Evolutionary conservation across 352 stramenopile genomes (phyloP).

Genomic region (Saprolegnia diclina): DNA sequence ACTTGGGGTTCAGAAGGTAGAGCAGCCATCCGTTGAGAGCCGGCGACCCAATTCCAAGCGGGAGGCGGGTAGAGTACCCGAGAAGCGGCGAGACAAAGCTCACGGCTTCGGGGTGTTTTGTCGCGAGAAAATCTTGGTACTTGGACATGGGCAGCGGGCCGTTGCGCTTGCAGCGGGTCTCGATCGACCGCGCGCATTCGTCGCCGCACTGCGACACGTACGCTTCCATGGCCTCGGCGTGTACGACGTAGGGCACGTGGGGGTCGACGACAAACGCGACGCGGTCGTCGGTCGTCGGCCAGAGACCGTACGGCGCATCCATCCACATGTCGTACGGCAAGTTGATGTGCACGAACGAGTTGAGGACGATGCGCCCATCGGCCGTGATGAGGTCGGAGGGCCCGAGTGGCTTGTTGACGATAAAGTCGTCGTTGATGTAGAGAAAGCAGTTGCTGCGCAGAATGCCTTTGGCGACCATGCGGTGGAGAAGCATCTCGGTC

Average conservation of each 20-base stretch:
- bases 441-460: slow-evolving; percentile 2
- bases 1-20: slow-evolving; percentile 1
- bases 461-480: slow-evolving; percentile 11
- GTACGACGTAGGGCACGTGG: slow-evolving; percentile 7
- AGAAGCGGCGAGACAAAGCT: neutral
- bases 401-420: neutral
- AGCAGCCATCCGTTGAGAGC: neutral
- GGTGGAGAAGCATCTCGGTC: slow-evolving; percentile 8
- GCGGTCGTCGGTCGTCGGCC: neutral
- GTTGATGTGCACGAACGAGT: slow-evolving; percentile 8
- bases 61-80: neutral
- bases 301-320: neutral
- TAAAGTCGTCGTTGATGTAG: slow-evolving; percentile 13
- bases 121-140: slow-evolving; percentile 3
- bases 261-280: neutral
- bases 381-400: neutral
- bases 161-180: slow-evolving; percentile 1
- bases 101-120: neutral
- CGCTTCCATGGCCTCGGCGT: neutral
- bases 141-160: slow-evolving; percentile 11
- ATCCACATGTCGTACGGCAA: slow-evolving; percentile 5
- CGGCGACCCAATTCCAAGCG: neutral
- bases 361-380: slow-evolving; percentile 3
- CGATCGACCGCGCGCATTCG: neutral
- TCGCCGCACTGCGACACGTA: neutral